These are phyloP conservation scores for Nectriaceae sp. DNA, from an alignment of 2,329 filamentous ascomycete species.

Conservation along the genomic window DNA sequence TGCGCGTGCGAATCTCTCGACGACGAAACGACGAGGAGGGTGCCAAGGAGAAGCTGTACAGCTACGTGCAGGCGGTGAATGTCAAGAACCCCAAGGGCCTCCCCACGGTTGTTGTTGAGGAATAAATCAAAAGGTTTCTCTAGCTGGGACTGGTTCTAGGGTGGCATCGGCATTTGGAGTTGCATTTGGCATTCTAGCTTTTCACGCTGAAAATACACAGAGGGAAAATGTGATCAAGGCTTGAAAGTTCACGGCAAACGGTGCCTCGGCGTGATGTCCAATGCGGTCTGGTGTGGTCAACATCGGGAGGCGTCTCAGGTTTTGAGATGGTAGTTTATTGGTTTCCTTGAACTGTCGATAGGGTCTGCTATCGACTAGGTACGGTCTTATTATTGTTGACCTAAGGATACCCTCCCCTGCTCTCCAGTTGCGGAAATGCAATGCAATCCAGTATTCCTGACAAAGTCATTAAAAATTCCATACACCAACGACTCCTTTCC, in stretches of 20 bases:
- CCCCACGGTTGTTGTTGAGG: conserved; percentile 83
- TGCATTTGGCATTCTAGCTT: conserved; percentile 49
- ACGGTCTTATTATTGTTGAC: conserved; percentile 24
- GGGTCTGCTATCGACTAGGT: conserved; percentile 26
- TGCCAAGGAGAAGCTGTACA: conserved; percentile 99
- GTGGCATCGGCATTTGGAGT: conserved; percentile 50
- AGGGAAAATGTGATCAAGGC: conserved; percentile 39
- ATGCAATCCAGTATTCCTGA: conserved; percentile 37
- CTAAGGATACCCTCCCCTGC: conserved; percentile 21
- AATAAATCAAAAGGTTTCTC: conserved; percentile 52
- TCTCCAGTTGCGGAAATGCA: conserved; percentile 23
- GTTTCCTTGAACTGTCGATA: conserved; percentile 26
- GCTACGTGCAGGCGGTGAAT: conserved; percentile 99
- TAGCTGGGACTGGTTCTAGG: conserved; percentile 44
- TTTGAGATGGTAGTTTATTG: conserved; percentile 22
- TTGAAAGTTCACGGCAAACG: conserved; percentile 27
- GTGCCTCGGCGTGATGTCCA: conserved; percentile 28
- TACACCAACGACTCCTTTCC: conserved; percentile 46
- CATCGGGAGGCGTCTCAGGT: conserved; percentile 16
- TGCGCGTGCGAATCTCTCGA: conserved; percentile 97
- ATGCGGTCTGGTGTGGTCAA: conserved; percentile 19
- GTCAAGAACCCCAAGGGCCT: conserved; percentile 99
- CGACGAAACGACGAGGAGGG: conserved; percentile 99
- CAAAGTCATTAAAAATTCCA: conserved; percentile 32
- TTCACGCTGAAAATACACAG: conserved; percentile 41